These are phyloP conservation scores for Daldinia vernicosa DNA, from an alignment of 495 filamentous ascomycete species.

Conservation along the genomic window DNA sequence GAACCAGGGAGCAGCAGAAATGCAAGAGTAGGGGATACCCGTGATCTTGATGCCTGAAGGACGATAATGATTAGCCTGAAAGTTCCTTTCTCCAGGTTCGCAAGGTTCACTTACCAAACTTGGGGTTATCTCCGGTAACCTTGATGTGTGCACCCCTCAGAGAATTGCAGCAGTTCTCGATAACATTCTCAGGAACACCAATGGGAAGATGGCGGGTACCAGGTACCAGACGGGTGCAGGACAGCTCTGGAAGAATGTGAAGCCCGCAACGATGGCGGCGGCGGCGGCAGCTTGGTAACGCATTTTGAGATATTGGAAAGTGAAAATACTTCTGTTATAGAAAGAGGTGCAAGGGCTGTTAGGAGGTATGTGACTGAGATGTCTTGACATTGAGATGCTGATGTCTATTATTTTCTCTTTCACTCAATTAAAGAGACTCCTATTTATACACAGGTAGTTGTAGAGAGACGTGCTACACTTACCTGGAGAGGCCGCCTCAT, in stretches of 20 bases:
- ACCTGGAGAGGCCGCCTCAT: not conserved
- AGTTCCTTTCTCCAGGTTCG: not conserved
- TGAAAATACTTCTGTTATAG: not conserved
- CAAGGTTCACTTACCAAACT: not conserved
- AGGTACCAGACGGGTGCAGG: not conserved
- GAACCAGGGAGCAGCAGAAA: slow-evolving; percentile 17
- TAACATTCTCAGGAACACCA: slow-evolving; percentile 4
- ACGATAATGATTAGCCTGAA: not conserved
- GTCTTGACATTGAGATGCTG: not conserved
- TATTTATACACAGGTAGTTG: not conserved
- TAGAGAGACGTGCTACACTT: not conserved
- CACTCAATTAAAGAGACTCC: not conserved
- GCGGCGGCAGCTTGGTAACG: not conserved
- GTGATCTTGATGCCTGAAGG: slow-evolving; percentile 5
- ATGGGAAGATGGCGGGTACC: not conserved
- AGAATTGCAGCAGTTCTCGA: slow-evolving; percentile 15
- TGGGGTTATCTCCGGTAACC: not conserved
- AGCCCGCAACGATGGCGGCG: not conserved
- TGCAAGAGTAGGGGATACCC: slow-evolving; percentile 13
- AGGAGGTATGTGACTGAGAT: not conserved
- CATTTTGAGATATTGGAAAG: not conserved
- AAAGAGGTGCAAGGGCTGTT: not conserved
- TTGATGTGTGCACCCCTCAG: slow-evolving; percentile 5
- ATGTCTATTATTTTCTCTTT: not conserved
- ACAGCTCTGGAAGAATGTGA: slow-evolving; percentile 3